Conservation (phyloP, 768 basidiomycete species). For the Leccinum incarnatum region DNA sequence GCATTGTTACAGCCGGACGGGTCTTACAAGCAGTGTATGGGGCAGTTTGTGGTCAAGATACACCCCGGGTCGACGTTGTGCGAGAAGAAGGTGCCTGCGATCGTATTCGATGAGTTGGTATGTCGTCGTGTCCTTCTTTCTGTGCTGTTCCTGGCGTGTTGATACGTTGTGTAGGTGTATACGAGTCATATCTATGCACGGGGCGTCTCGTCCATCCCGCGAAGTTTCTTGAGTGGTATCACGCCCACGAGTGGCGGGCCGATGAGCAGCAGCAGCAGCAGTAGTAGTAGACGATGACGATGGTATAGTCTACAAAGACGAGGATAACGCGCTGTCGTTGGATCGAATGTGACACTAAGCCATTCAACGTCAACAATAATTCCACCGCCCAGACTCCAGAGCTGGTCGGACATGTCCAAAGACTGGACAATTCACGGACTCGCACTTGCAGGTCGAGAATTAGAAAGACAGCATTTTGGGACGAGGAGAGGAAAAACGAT, state of each 20-base stretch:
- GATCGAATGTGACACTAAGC: too few species aligned
- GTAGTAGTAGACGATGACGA: conserved; percentile 12
- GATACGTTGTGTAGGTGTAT: conserved; percentile 50
- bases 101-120: conserved; percentile 93
- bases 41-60: conserved; percentile 79
- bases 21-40: conserved; percentile 80
- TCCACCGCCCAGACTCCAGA: too few species aligned
- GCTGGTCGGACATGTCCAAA: too few species aligned
- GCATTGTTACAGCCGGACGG: conserved; percentile 86
- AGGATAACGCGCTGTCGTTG: too few species aligned
- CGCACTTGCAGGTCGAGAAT: too few species aligned
- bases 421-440: too few species aligned
- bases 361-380: too few species aligned
- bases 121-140: conserved; percentile 24
- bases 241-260: conserved; percentile 16
- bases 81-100: conserved; percentile 79
- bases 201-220: conserved; percentile 81
- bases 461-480: too few species aligned
- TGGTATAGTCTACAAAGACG: too few species aligned
- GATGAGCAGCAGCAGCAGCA: not conserved
- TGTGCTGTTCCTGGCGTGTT: not conserved
- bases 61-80: conserved; percentile 84
- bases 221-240: conserved; percentile 40
- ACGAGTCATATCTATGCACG: conserved; percentile 88
- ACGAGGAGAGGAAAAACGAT: too few species aligned